phyloP scores from a whole-genome alignment of 2,329 filamentous ascomycete genomes.

The Verticillium tricorpus region DNA sequence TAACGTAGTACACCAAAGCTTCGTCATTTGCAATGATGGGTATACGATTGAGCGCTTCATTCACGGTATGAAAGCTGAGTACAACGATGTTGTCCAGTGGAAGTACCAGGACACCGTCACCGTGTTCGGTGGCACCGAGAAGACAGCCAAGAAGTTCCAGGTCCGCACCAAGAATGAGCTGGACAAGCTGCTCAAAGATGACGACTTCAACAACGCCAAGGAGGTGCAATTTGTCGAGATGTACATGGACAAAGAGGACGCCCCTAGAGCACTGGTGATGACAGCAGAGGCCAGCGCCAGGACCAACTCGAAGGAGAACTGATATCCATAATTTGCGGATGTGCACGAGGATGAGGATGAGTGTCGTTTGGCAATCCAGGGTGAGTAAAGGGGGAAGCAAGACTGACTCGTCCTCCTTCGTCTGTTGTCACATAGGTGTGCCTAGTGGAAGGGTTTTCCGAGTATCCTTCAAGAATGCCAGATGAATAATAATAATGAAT shows the following conservation, averaged over 20 bases:
- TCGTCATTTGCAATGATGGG: conserved; percentile 82
- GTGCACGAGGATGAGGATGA: neutral
- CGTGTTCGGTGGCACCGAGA: conserved; percentile 59
- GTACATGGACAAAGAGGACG: conserved; percentile 75
- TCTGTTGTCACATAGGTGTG: too few relatives aligned
- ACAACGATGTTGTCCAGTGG: conserved; percentile 81
- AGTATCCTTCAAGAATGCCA: neutral
- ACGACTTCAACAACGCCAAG: conserved; percentile 55
- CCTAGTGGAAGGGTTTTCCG: too few relatives aligned
- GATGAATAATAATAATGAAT: neutral
- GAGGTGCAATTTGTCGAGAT: conserved; percentile 72
- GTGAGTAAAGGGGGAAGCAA: too few relatives aligned
- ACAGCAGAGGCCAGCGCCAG: conserved; percentile 68
- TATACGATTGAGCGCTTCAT: conserved; percentile 89
- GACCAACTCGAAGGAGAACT: conserved; percentile 51
- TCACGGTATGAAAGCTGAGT: conserved; percentile 72
- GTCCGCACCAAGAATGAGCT: conserved; percentile 68
- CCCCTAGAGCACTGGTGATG: conserved; percentile 63
- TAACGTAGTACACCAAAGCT: conserved; percentile 37
- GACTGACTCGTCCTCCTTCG: too few relatives aligned
- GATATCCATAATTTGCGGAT: conserved; percentile 4
- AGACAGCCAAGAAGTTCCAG: conserved; percentile 57
- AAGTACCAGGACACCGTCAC: conserved; percentile 63
- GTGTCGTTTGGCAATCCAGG: too few relatives aligned
- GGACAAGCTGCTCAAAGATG: conserved; percentile 58